phyloP scores from a whole-genome alignment of 2,329 filamentous ascomycete species.

The Pleomassaria siparia region DNA sequence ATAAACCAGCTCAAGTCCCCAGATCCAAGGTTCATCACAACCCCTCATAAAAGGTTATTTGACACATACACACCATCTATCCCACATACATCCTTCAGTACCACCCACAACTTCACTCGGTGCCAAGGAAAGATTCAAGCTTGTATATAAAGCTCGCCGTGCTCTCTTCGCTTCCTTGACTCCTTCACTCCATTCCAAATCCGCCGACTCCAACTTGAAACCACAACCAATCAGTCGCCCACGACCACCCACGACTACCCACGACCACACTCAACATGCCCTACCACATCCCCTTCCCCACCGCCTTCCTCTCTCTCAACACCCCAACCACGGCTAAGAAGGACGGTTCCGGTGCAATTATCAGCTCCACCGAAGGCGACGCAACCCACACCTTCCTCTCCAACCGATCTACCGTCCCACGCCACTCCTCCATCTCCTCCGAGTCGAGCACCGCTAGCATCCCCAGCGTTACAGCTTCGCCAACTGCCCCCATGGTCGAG shows the following conservation, averaged over 20 bases:
- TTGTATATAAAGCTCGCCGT: neutral
- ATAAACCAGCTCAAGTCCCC: slow-evolving; percentile 15
- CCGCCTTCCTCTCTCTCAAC: slow-evolving; percentile 40
- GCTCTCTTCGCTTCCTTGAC: neutral
- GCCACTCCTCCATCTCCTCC: slow-evolving; percentile 34
- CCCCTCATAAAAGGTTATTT: slow-evolving; percentile 18
- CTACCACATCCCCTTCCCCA: slow-evolving; percentile 42
- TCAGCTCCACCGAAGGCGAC: slow-evolving; percentile 18
- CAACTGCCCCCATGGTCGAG: slow-evolving; percentile 22
- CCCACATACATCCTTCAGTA: slow-evolving; percentile 19
- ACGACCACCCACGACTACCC: slow-evolving; percentile 10
- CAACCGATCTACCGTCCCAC: slow-evolving; percentile 28
- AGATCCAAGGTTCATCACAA: slow-evolving; percentile 9
- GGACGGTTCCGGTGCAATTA: slow-evolving; percentile 3
- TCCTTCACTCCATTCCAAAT: neutral
- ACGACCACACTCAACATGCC: slow-evolving; percentile 36
- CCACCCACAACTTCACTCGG: slow-evolving; percentile 8
- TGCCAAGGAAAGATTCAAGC: no score
- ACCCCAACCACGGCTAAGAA: slow-evolving; percentile 29
- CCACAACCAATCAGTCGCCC: slow-evolving; percentile 3
- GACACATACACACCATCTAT: slow-evolving; percentile 27
- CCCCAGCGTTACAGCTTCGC: slow-evolving; percentile 32
- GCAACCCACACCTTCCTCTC: slow-evolving; percentile 40
- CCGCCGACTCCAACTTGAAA: slow-evolving; percentile 1
- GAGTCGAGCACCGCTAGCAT: slow-evolving; percentile 21